Evolutionary conservation across 108 stramenopile genomes (phyloP).

Genomic region (Cyclotella kingstonii): DNA sequence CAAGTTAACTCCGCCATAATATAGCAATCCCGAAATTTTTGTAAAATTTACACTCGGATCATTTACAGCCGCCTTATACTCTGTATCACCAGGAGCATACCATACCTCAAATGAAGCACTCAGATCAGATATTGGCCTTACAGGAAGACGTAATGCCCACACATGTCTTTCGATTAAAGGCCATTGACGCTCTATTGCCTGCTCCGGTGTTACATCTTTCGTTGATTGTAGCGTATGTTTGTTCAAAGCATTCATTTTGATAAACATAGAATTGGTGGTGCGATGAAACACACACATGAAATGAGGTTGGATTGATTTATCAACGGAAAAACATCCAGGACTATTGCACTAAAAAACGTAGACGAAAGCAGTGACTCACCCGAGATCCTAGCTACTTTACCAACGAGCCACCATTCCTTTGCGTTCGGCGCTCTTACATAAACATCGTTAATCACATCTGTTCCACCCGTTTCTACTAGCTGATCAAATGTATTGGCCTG

Average conservation of each 20-base stretch:
- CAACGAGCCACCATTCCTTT: conserved; percentile 64
- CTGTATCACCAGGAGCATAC: conserved; percentile 78
- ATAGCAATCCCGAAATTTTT: conserved; percentile 29
- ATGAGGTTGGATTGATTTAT: too few species aligned
- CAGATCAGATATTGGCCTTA: conserved; percentile 16
- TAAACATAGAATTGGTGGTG: too few species aligned
- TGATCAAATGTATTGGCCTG: conserved; percentile 51
- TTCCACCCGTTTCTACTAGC: conserved; percentile 57
- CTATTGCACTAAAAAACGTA: background rate
- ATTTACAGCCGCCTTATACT: conserved; percentile 75
- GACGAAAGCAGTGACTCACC: conserved; percentile 12
- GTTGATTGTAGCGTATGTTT: background rate
- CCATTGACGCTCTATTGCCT: conserved; percentile 68
- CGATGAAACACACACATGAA: too few species aligned
- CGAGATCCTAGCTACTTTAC: conserved; percentile 68
- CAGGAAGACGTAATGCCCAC: conserved; percentile 54
- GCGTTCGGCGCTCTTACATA: conserved; percentile 53
- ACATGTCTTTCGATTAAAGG: conserved; percentile 75
- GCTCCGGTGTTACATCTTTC: conserved; percentile 61
- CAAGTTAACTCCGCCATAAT: conserved; percentile 30
- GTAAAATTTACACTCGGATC: conserved; percentile 51
- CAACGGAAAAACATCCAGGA: too few species aligned
- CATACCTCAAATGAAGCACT: conserved; percentile 57
- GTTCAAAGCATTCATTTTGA: background rate
- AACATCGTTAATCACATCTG: conserved; percentile 66